Percentiles rank a stretch among this genome's conserved stretches.
Evolutionary conservation across 176 grass and related monocot genomes (phyloP).

Genomic region (Zoysia japonica): DNA sequence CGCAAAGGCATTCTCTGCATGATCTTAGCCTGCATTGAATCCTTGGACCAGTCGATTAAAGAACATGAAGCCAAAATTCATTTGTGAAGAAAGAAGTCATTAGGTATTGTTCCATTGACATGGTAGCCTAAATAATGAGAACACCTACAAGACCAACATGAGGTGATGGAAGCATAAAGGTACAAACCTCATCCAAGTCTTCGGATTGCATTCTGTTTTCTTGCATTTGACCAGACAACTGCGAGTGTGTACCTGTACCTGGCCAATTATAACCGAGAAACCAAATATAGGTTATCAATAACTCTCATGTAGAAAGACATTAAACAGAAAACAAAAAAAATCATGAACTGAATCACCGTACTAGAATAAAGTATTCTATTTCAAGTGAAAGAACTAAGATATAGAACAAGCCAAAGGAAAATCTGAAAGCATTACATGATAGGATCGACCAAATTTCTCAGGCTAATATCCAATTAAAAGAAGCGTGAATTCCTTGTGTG

Average conservation of each 20-base stretch:
- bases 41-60: neutral
- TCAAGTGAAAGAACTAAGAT: constrained; percentile 13
- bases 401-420: too few relatives aligned
- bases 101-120: neutral
- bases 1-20: neutral
- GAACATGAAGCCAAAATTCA: neutral
- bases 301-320: constrained; percentile 9
- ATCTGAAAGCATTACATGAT: too few relatives aligned
- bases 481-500: too few relatives aligned
- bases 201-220: constrained; percentile 36
- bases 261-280: constrained; percentile 21
- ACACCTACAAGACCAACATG: neutral
- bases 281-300: constrained; percentile 15
- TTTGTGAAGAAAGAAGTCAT: neutral
- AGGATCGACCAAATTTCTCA: too few relatives aligned
- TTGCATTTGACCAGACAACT: constrained; percentile 40
- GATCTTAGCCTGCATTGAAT: neutral
- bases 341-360: neutral
- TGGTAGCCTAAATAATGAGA: neutral
- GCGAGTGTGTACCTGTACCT: constrained; percentile 48
- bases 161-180: constrained; percentile 27
- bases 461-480: too few relatives aligned
- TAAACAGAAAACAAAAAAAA: neutral
- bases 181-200: constrained; percentile 51
- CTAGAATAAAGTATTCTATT: neutral